Conservation (phyloP, 2,329 filamentous ascomycete genomes). For the Trichoderma brevicompactum region DNA sequence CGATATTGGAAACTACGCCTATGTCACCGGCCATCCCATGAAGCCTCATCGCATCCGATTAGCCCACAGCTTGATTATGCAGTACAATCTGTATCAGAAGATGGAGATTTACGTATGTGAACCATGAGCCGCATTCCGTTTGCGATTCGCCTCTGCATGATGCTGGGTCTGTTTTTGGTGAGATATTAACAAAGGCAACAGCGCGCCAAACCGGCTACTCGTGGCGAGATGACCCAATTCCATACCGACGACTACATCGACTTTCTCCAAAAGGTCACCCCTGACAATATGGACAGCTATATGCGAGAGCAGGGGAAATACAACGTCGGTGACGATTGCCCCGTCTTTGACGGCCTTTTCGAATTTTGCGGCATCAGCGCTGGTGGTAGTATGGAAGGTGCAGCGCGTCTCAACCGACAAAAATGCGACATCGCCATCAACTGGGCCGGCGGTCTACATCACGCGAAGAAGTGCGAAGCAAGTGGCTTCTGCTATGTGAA, state of each 20-base stretch:
- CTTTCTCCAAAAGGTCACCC: conserved; percentile 92
- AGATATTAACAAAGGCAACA: conserved; percentile 41
- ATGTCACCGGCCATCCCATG: conserved; percentile 96
- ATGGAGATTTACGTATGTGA: conserved; percentile 86
- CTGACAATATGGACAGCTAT: conserved; percentile 97
- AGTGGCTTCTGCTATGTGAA: conserved; percentile 99
- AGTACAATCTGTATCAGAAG: conserved; percentile 92
- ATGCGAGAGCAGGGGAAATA: conserved; percentile 89
- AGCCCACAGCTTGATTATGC: conserved; percentile 94
- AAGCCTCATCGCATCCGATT: conserved; percentile 95
- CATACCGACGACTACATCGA: conserved; percentile 96
- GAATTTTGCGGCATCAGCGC: conserved; percentile 95
- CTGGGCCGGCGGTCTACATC: conserved; percentile 96
- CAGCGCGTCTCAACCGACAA: conserved; percentile 82
- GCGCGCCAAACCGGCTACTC: conserved; percentile 84
- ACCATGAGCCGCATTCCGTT: not conserved
- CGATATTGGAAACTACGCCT: conserved; percentile 97
- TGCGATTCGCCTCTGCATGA: not conserved
- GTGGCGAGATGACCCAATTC: conserved; percentile 90
- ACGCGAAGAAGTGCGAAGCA: conserved; percentile 95
- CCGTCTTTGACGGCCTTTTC: conserved; percentile 96
- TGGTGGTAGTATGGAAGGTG: conserved; percentile 91
- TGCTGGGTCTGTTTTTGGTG: not conserved
- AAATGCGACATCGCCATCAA: conserved; percentile 98
- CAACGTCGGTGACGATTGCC: conserved; percentile 96